Conservation (phyloP, 164 flowering plant species). For the Magnolia sinica region DNA sequence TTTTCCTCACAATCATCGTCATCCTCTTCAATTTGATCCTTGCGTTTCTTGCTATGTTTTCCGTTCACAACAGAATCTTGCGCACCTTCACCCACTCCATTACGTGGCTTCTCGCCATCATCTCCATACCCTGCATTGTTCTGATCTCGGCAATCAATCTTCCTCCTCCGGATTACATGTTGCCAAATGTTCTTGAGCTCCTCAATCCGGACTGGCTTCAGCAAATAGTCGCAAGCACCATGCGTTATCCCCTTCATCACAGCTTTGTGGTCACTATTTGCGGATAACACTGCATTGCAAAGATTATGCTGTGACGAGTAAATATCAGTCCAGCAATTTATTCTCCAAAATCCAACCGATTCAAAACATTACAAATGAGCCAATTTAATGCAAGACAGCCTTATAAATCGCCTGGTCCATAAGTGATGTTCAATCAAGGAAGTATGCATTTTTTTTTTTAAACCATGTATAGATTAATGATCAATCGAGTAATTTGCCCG, state of each 20-base stretch:
- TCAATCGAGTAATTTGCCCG: too few relatives aligned
- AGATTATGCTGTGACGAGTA: constrained; percentile 4
- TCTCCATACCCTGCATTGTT: constrained; percentile 18
- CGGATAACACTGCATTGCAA: constrained; percentile 71
- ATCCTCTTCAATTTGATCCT: constrained; percentile 67
- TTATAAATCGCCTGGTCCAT: too few relatives aligned
- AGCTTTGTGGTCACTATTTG: constrained; percentile 54
- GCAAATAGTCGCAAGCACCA: constrained; percentile 88
- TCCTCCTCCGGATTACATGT: constrained; percentile 77
- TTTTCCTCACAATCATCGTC: constrained; percentile 57
- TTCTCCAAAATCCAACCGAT: too few relatives aligned
- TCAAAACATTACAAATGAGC: too few relatives aligned
- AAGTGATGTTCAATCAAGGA: too few relatives aligned
- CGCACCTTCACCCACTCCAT: constrained; percentile 32
- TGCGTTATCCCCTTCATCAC: constrained; percentile 87
- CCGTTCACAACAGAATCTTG: constrained; percentile 33
- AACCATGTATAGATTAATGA: too few relatives aligned
- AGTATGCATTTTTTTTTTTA: too few relatives aligned
- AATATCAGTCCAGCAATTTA: not conserved
- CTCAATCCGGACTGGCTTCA: constrained; percentile 84
- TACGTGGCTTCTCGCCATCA: constrained; percentile 21
- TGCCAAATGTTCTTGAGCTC: constrained; percentile 96
- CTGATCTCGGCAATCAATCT: constrained; percentile 37
- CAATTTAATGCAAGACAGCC: too few relatives aligned
- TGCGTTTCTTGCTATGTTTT: constrained; percentile 55